Percentiles rank a stretch among this genome's conserved stretches.
Evolutionary conservation across 1,284 basidiomycete species (phyloP).

Genomic region (Puccinia coronata): DNA sequence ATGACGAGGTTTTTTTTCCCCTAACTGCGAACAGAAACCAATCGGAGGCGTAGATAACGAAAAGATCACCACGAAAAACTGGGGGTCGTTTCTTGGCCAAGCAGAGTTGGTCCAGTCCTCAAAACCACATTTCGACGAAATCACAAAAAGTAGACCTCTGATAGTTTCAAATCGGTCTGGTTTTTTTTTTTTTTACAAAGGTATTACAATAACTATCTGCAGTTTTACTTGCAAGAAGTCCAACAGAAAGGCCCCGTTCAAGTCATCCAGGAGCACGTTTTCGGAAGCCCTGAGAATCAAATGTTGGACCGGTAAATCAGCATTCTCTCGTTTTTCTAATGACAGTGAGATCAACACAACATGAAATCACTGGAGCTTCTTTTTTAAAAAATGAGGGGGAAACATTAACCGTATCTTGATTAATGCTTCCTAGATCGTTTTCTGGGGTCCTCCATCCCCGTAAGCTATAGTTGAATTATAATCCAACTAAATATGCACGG

Average conservation of each 20-base stretch:
- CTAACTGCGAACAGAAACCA: neutral
- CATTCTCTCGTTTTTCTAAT: too few relatives aligned
- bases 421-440: slow-evolving; percentile 30
- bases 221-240: slow-evolving; percentile 26
- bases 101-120: slow-evolving; percentile 3
- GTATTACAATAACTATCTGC: slow-evolving; percentile 38
- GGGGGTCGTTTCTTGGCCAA: slow-evolving; percentile 28
- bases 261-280: slow-evolving; percentile 22
- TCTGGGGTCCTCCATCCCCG: slow-evolving; percentile 40
- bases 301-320: slow-evolving; percentile 36
- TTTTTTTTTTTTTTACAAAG: neutral
- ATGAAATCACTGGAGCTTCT: too few relatives aligned
- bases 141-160: too few relatives aligned
- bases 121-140: too few relatives aligned
- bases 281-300: slow-evolving; percentile 11
- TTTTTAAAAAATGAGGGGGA: too few relatives aligned
- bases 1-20: neutral
- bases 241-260: slow-evolving; percentile 11
- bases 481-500: neutral
- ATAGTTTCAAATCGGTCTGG: too few relatives aligned
- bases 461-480: slow-evolving; percentile 6
- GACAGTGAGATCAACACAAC: too few relatives aligned
- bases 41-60: slow-evolving; percentile 24
- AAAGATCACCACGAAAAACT: slow-evolving; percentile 23
- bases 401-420: too few relatives aligned